Conservation (phyloP, 441 rosid genomes). For the Erodium chrysanthum region DNA sequence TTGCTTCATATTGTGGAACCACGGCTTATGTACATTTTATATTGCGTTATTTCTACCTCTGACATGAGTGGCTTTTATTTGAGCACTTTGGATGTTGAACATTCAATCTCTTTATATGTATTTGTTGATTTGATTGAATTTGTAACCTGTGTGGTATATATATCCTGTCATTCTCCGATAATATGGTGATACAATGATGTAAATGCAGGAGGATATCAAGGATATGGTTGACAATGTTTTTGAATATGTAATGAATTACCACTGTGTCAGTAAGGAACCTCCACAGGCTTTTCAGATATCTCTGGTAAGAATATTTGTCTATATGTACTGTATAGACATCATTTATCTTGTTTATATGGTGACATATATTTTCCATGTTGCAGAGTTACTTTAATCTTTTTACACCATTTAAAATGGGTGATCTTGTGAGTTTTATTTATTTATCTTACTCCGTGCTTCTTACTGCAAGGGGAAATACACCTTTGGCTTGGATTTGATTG, state of each 20-base stretch:
- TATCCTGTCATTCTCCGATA: not conserved
- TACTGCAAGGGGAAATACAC: no score
- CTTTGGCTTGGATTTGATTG: no score
- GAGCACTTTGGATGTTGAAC: not conserved
- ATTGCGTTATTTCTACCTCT: not conserved
- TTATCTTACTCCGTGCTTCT: no score
- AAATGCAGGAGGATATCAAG: slow-evolving; percentile 59
- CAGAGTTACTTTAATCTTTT: not conserved
- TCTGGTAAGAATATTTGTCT: slow-evolving; percentile 44
- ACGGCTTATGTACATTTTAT: not conserved
- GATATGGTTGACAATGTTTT: slow-evolving; percentile 47
- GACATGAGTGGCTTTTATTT: not conserved
- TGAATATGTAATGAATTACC: slow-evolving; percentile 65
- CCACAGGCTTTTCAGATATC: slow-evolving; percentile 87
- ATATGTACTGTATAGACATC: not conserved
- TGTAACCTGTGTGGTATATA: not conserved
- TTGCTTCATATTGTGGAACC: not conserved
- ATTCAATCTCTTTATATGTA: not conserved
- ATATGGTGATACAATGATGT: slow-evolving; percentile 19
- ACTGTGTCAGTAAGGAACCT: slow-evolving; percentile 48
- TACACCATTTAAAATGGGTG: not conserved
- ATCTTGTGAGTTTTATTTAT: not conserved
- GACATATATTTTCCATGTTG: not conserved
- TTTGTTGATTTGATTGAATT: not conserved
- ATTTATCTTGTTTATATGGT: not conserved